Evolutionary conservation across 139 green algal species (phyloP).

Genomic region (Coelastrella sp.): DNA sequence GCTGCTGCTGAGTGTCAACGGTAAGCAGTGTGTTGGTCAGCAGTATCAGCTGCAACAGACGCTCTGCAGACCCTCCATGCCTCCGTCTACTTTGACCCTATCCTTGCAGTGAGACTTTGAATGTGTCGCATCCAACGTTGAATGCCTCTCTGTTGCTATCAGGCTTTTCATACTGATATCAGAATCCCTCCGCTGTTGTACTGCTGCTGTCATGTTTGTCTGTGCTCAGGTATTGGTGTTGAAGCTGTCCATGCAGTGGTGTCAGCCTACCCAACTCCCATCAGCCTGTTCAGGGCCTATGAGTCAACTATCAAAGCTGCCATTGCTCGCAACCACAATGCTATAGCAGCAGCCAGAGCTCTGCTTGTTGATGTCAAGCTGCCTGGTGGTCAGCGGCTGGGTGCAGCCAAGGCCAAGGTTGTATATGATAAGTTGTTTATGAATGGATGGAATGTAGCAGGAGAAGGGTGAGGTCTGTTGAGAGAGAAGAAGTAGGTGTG

Average conservation of each 20-base stretch:
- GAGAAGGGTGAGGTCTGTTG: too few species aligned
- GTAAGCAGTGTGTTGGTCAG: neutral
- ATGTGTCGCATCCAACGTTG: too few species aligned
- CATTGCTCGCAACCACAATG: neutral
- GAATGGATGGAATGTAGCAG: slow-evolving; percentile 25
- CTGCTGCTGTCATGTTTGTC: neutral
- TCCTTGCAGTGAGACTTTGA: too few species aligned
- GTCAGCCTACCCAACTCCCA: slow-evolving; percentile 31
- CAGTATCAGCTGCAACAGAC: neutral
- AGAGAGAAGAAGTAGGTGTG: neutral
- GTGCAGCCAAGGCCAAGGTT: neutral
- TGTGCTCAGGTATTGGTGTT: slow-evolving; percentile 29
- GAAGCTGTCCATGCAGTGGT: slow-evolving; percentile 32
- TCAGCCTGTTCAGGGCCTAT: slow-evolving; percentile 42
- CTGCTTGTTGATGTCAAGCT: slow-evolving; percentile 12
- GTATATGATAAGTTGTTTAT: slow-evolving; percentile 26
- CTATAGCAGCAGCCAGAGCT: slow-evolving; percentile 13
- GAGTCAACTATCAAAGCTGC: neutral
- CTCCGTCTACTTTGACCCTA: too few species aligned
- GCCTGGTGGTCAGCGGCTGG: slow-evolving; percentile 8
- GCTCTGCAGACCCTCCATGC: neutral
- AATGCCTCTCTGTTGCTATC: too few species aligned
- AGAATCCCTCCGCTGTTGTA: neutral
- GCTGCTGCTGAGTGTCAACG: slow-evolving; percentile 39
- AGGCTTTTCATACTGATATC: too few species aligned